Conservation (phyloP, 768 basidiomycete genomes). For the Termitomyces sp. region DNA sequence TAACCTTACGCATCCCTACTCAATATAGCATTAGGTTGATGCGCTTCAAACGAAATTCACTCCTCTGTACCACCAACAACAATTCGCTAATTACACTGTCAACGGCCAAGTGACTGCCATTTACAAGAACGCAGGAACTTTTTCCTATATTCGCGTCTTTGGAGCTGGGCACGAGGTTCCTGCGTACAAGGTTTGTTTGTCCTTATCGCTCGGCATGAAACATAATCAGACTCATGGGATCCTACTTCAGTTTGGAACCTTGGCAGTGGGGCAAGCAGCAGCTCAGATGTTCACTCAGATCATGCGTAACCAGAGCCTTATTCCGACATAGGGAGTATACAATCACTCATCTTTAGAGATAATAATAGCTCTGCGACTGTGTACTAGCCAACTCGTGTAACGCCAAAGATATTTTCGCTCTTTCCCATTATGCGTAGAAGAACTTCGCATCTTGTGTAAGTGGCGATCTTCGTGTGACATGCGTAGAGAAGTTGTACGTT, state of each 20-base stretch:
- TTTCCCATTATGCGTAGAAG: not conserved
- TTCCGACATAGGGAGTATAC: slow-evolving; percentile 5
- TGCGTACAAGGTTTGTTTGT: slow-evolving; percentile 35
- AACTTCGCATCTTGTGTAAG: not conserved
- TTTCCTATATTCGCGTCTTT: slow-evolving; percentile 48
- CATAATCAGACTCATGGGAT: not conserved
- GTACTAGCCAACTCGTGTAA: not conserved
- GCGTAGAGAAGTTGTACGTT: not conserved
- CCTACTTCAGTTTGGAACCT: slow-evolving; percentile 22
- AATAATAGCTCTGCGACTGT: not conserved
- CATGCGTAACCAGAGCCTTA: slow-evolving; percentile 24
- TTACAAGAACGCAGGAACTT: slow-evolving; percentile 54
- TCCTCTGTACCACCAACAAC: slow-evolving; percentile 31
- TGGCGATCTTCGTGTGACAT: not conserved
- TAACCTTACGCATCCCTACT: not conserved
- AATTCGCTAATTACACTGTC: slow-evolving; percentile 44
- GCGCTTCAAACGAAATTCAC: slow-evolving; percentile 42
- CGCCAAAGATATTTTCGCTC: not conserved
- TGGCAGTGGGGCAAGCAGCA: slow-evolving; percentile 36
- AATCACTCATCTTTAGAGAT: not conserved
- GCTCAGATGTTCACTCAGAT: slow-evolving; percentile 39
- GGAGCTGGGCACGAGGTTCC: slow-evolving; percentile 44
- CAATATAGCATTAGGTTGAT: slow-evolving; percentile 29
- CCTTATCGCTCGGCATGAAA: not conserved
- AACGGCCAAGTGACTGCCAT: slow-evolving; percentile 42